Evolutionary conservation across 176 grass and related monocot species (phyloP).

Genomic region (Musa itinerans): DNA sequence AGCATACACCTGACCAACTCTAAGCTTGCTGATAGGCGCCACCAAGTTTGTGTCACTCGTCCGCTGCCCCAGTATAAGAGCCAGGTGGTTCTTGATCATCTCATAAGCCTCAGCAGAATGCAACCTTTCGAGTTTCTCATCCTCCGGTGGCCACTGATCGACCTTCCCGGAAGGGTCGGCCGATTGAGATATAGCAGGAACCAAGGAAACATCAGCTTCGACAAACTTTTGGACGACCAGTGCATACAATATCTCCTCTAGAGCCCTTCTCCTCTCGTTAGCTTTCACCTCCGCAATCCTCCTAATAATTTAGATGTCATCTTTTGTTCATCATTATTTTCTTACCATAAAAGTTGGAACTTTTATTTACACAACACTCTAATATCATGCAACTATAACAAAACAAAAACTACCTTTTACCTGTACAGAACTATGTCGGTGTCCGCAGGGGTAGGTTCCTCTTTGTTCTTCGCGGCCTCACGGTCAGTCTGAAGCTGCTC

Average conservation of each 20-base stretch:
- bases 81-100: slow-evolving; percentile 93
- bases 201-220: slow-evolving; percentile 68
- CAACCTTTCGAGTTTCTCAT: slow-evolving; percentile 55
- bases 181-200: slow-evolving; percentile 48
- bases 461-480: slow-evolving; percentile 31
- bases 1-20: slow-evolving; percentile 85
- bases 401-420: slow-evolving; percentile 25
- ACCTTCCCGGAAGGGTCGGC: slow-evolving; percentile 48
- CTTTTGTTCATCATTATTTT: background rate
- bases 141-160: slow-evolving; percentile 48
- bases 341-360: no score
- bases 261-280: slow-evolving; percentile 65
- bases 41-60: slow-evolving; percentile 43
- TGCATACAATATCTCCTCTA: slow-evolving; percentile 92
- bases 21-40: slow-evolving; percentile 89
- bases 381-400: background rate
- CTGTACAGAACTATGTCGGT: slow-evolving; percentile 87
- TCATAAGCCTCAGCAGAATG: slow-evolving; percentile 79
- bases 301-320: slow-evolving; percentile 30
- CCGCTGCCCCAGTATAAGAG: slow-evolving; percentile 81
- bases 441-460: slow-evolving; percentile 39
- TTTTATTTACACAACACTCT: no score
- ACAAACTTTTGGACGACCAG: slow-evolving; percentile 95
- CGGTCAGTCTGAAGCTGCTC: slow-evolving; percentile 76
- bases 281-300: slow-evolving; percentile 95